A percentile compares a stretch with the other conserved stretches of the same genome.
phyloP scores from a whole-genome alignment of 2,329 filamentous ascomycete species.

The Byssoonygena ceratinophila region DNA sequence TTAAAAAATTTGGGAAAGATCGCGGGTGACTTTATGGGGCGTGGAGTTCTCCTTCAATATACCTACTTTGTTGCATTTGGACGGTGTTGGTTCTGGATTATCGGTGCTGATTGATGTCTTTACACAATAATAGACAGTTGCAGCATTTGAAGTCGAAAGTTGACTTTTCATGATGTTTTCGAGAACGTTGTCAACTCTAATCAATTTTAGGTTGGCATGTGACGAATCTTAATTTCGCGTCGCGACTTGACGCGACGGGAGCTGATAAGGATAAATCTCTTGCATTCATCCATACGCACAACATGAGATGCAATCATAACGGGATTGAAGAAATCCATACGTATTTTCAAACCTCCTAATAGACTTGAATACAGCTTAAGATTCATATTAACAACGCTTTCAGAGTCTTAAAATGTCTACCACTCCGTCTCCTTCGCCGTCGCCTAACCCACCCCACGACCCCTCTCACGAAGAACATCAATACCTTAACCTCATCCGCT shows the following conservation, averaged over 20 bases:
- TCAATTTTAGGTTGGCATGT: neutral
- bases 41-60: too few relatives aligned
- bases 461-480: conserved; percentile 73
- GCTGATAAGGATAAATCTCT: neutral
- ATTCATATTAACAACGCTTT: too few relatives aligned
- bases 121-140: too few relatives aligned
- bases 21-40: neutral
- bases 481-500: conserved; percentile 78
- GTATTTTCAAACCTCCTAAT: neutral
- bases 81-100: neutral
- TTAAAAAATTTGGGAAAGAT: neutral
- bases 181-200: neutral
- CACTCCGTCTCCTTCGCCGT: conserved; percentile 10
- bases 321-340: neutral
- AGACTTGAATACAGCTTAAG: neutral
- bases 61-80: neutral
- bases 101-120: neutral
- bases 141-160: too few relatives aligned
- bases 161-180: too few relatives aligned
- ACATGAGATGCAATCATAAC: too few relatives aligned
- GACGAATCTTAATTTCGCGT: conserved; percentile 8
- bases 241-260: neutral
- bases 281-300: too few relatives aligned
- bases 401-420: neutral
- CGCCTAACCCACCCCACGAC: conserved; percentile 20